These are phyloP conservation scores for Cercospora janseana DNA, from an alignment of 2,329 filamentous ascomycete genomes.

Conservation along the genomic window DNA sequence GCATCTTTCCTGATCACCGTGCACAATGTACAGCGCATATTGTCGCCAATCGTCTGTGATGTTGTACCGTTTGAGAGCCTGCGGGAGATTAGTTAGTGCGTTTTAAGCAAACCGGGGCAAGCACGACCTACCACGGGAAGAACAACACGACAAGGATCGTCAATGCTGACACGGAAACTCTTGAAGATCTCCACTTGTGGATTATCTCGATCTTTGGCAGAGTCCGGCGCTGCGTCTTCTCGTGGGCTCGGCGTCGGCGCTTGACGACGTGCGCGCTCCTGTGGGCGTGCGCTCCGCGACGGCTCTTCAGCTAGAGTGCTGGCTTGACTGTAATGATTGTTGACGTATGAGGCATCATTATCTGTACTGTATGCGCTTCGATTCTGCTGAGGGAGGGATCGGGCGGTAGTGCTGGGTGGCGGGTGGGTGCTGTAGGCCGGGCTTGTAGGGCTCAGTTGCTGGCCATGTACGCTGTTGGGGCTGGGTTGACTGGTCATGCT, in stretches of 20 bases:
- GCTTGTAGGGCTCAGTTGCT: slow-evolving; percentile 50
- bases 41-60: slow-evolving; percentile 98
- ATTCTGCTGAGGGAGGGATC: slow-evolving; percentile 33
- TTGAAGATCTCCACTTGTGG: slow-evolving; percentile 92
- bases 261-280: slow-evolving; percentile 32
- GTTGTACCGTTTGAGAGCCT: slow-evolving; percentile 92
- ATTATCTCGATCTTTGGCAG: slow-evolving; percentile 38
- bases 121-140: slow-evolving; percentile 63
- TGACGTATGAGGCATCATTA: slow-evolving; percentile 31
- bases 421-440: slow-evolving; percentile 45
- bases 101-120: neutral
- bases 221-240: slow-evolving; percentile 33
- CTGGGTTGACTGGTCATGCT: slow-evolving; percentile 48
- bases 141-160: slow-evolving; percentile 96
- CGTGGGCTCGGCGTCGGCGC: slow-evolving; percentile 34
- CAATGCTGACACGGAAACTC: slow-evolving; percentile 95
- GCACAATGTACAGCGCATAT: slow-evolving; percentile 96
- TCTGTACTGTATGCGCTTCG: slow-evolving; percentile 19
- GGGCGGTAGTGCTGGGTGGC: slow-evolving; percentile 30
- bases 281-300: slow-evolving; percentile 22
- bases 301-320: slow-evolving; percentile 25
- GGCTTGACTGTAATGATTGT: slow-evolving; percentile 30
- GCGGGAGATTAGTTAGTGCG: slow-evolving; percentile 7
- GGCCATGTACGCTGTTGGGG: slow-evolving; percentile 36
- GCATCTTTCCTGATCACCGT: slow-evolving; percentile 96